A percentile compares a stretch with the other conserved stretches of the same genome.
Conservation (phyloP, 441 rosid genomes). For the Capsella rubella region DNA sequence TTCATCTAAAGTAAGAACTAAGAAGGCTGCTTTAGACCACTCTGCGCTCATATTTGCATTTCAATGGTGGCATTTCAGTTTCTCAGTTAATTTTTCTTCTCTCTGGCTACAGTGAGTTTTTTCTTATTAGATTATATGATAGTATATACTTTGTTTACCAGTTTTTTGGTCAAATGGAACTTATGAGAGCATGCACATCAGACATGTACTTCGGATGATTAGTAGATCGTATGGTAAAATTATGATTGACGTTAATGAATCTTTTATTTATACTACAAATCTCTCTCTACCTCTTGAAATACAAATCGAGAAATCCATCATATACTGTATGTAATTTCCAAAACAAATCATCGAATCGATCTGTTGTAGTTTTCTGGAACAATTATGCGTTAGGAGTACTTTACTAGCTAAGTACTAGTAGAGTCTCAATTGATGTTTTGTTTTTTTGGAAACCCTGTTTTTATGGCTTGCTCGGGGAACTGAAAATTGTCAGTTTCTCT, state of each 20-base stretch:
- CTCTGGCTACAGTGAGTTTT: constrained; percentile 29
- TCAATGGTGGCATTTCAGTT: constrained; percentile 6
- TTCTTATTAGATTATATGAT: constrained; percentile 29
- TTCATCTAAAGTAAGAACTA: constrained; percentile 31
- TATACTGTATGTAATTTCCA: background rate
- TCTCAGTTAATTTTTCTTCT: constrained; percentile 1
- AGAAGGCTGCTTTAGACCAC: constrained; percentile 15
- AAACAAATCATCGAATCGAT: constrained; percentile 7
- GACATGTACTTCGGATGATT: constrained; percentile 17
- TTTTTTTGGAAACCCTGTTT: background rate
- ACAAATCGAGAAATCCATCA: too few species aligned
- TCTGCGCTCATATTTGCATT: constrained; percentile 21
- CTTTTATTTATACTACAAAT: too few species aligned
- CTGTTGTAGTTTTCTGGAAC: constrained; percentile 2
- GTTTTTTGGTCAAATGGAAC: constrained; percentile 38
- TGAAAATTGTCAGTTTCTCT: constrained; percentile 29
- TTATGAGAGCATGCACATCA: constrained; percentile 22
- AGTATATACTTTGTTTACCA: constrained; percentile 32
- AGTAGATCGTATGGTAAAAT: background rate
- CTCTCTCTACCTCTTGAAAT: too few species aligned
- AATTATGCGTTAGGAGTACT: background rate
- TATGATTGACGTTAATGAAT: too few species aligned
- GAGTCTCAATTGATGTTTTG: background rate
- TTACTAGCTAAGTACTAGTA: background rate
- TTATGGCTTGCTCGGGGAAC: constrained; percentile 30